Conservation (phyloP, 148 eudicot genomes). For the Linanthus parryae region DNA sequence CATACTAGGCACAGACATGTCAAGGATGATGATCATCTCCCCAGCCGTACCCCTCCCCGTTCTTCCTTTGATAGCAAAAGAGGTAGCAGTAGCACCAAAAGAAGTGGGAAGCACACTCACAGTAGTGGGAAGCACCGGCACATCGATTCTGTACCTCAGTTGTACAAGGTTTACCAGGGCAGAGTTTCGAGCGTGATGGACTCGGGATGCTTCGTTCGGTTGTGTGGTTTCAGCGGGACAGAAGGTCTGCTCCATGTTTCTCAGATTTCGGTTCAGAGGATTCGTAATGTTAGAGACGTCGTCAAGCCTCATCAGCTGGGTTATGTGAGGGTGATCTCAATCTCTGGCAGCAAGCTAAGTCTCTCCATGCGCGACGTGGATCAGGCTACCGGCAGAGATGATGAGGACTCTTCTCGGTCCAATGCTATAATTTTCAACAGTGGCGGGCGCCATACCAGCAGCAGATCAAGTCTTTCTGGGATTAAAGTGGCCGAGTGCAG, state of each 20-base stretch:
- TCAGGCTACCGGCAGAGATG: conserved; percentile 72
- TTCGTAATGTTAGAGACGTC: conserved; percentile 62
- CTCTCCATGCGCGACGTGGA: conserved; percentile 89
- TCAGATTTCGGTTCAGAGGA: conserved; percentile 69
- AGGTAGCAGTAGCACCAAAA: conserved; percentile 4
- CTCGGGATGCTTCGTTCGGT: conserved; percentile 75
- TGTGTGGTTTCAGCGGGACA: conserved; percentile 57
- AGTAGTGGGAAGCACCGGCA: conserved; percentile 20
- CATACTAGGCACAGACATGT: conserved; percentile 20
- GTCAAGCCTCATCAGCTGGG: conserved; percentile 87
- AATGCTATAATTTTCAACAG: too few species aligned
- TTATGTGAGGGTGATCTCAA: conserved; percentile 70
- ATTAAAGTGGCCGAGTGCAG: conserved; percentile 49
- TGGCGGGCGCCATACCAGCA: conserved; percentile 27
- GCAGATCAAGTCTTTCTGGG: conserved; percentile 68
- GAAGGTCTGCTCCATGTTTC: conserved; percentile 92
- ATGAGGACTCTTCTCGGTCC: too few species aligned
- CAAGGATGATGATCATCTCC: conserved; percentile 8
- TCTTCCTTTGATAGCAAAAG: conserved; percentile 9
- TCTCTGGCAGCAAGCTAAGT: conserved; percentile 65
- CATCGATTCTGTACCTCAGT: conserved; percentile 39
- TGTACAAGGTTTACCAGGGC: conserved; percentile 72
- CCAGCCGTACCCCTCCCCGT: conserved; percentile 2
- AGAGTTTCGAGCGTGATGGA: conserved; percentile 79
- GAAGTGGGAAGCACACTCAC: conserved; percentile 15